Conservation (phyloP, 495 filamentous ascomycete species). For the Extremus antarcticus region DNA sequence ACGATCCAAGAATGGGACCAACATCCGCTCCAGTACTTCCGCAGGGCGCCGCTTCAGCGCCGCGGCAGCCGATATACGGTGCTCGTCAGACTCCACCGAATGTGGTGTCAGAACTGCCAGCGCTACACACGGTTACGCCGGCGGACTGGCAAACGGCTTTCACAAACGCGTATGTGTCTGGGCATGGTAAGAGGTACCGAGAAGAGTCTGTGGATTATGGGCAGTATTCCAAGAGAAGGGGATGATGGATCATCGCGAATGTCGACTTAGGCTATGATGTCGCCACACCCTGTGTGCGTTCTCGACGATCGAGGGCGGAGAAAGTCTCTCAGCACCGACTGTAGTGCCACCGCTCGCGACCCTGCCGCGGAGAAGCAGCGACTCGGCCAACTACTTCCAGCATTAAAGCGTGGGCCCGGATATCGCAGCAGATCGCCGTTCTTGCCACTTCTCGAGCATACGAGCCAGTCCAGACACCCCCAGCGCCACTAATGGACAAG, state of each 20-base stretch:
- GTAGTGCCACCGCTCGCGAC: no score
- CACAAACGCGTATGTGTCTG: constrained; percentile 36
- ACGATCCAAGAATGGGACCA: not conserved
- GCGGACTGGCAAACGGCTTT: constrained; percentile 96
- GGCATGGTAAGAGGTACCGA: constrained; percentile 13
- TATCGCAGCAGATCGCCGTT: no score
- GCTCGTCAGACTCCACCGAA: constrained; percentile 26
- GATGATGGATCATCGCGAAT: constrained; percentile 1
- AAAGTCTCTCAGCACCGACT: no score
- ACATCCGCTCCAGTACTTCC: not conserved
- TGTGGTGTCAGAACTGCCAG: constrained; percentile 13
- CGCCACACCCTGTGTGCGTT: no score
- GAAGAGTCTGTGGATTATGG: constrained; percentile 9
- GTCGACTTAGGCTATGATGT: no score
- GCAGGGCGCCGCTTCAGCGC: constrained; percentile 14
- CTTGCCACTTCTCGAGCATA: no score
- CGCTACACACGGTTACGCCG: constrained; percentile 63
- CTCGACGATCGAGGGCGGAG: no score
- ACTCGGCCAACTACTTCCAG: no score
- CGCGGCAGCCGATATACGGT: constrained; percentile 41
- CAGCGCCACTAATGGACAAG: no score
- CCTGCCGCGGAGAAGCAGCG: no score
- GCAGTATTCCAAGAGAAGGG: constrained; percentile 11
- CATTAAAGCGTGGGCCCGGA: no score
- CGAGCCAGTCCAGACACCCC: no score